Evolutionary conservation across 768 basidiomycete genomes (phyloP).

Genomic region (Boletus subcaerulescens): DNA sequence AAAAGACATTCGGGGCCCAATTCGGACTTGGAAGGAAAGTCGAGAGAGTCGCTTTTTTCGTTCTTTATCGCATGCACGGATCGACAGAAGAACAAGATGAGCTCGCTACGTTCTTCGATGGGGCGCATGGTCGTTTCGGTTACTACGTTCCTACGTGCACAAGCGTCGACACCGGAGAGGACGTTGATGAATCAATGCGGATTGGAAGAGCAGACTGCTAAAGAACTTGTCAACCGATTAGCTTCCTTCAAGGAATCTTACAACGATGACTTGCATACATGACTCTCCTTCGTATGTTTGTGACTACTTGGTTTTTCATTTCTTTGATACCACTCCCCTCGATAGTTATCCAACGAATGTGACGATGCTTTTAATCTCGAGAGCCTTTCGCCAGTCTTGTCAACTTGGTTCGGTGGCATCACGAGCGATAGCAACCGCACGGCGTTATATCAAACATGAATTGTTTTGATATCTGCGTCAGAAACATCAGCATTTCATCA

Average conservation of each 20-base stretch:
- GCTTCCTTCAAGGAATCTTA: not conserved
- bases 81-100: slow-evolving; percentile 6
- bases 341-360: not conserved
- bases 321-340: not conserved
- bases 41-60: slow-evolving; percentile 22
- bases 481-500: too few species aligned
- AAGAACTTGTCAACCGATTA: slow-evolving; percentile 18
- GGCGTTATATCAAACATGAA: too few species aligned
- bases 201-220: slow-evolving; percentile 19
- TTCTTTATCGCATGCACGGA: slow-evolving; percentile 14
- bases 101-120: slow-evolving; percentile 9
- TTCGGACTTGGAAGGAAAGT: slow-evolving; percentile 23
- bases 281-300: not conserved
- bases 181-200: slow-evolving; percentile 18
- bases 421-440: too few species aligned
- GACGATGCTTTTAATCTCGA: not conserved
- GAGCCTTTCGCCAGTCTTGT: not conserved
- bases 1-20: slow-evolving; percentile 16
- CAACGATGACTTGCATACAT: not conserved
- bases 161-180: slow-evolving; percentile 6
- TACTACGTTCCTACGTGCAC: slow-evolving; percentile 10
- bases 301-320: not conserved
- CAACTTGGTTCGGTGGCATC: not conserved
- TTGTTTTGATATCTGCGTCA: not conserved
- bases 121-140: slow-evolving; percentile 3